These are phyloP conservation scores for Alternaria sp. DNA, from an alignment of 2,329 filamentous ascomycete species.

Conservation along the genomic window DNA sequence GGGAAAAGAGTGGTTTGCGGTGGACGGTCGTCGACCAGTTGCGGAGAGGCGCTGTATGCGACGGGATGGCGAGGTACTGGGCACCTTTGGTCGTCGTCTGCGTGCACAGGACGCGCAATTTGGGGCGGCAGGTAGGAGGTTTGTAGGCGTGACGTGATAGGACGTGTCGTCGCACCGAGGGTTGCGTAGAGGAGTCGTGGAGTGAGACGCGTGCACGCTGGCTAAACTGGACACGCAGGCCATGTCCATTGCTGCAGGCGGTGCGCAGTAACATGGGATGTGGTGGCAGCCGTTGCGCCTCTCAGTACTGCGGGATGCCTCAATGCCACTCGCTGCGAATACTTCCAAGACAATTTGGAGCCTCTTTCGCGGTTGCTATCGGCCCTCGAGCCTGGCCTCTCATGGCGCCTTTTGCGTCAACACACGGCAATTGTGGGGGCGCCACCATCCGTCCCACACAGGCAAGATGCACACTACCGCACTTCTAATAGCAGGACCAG, in stretches of 20 bases:
- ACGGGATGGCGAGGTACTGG: conserved; percentile 13
- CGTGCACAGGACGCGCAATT: conserved; percentile 43
- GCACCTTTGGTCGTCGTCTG: conserved; percentile 33
- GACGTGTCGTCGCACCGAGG: conserved; percentile 27
- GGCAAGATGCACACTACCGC: background rate
- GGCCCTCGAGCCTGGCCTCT: conserved; percentile 26
- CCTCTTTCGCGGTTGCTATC: conserved; percentile 33
- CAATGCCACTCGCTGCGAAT: conserved; percentile 18
- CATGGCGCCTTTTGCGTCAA: conserved; percentile 22
- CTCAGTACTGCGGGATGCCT: conserved; percentile 20
- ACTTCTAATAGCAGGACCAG: background rate
- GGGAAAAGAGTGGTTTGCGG: conserved; percentile 38
- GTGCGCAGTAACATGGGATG: conserved; percentile 40
- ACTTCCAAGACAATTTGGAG: conserved; percentile 21
- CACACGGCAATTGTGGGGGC: conserved; percentile 14
- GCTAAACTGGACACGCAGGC: conserved; percentile 39
- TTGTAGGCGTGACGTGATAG: conserved; percentile 13
- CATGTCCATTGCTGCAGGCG: conserved; percentile 41
- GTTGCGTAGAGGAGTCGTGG: conserved; percentile 16
- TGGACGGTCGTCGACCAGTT: conserved; percentile 44
- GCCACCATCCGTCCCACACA: background rate
- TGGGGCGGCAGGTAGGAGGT: conserved; percentile 17
- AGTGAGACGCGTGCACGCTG: conserved; percentile 34
- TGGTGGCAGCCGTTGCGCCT: conserved; percentile 26
- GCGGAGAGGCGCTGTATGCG: conserved; percentile 16